Conservation (phyloP, 305 asterid genomes). For the Solanum hybrid region DNA sequence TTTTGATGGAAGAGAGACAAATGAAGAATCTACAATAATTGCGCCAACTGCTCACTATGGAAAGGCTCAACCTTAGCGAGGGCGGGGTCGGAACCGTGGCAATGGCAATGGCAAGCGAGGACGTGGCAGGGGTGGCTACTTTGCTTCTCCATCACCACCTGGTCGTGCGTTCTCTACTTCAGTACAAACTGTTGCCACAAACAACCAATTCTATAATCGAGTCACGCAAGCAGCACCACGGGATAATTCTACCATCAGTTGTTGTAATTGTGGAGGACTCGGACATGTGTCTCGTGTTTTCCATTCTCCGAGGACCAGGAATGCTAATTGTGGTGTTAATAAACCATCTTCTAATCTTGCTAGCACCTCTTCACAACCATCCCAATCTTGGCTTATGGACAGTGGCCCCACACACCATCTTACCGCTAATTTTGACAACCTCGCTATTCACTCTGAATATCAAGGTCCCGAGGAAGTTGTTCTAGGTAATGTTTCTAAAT, state of each 20-base stretch:
- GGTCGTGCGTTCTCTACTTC: background rate
- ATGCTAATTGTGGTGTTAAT: background rate
- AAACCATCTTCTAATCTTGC: background rate
- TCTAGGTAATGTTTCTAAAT: background rate
- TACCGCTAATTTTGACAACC: background rate
- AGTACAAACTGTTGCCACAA: background rate
- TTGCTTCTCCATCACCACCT: background rate
- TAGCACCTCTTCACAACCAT: background rate
- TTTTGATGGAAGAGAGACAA: background rate
- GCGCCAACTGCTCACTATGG: background rate
- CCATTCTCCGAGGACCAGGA: background rate
- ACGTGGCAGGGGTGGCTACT: background rate
- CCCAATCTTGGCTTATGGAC: background rate
- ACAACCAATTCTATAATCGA: background rate
- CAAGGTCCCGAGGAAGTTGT: background rate
- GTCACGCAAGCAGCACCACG: background rate
- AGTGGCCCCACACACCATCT: background rate
- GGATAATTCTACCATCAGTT: background rate
- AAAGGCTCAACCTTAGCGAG: background rate
- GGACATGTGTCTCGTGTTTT: background rate
- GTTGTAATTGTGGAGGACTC: background rate
- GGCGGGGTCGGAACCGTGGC: background rate
- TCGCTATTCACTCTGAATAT: background rate
- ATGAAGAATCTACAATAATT: background rate
- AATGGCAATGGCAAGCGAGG: background rate